A percentile compares a stretch with the other conserved stretches of the same genome.
Conservation (phyloP, 768 basidiomycete genomes). For the Mycena venus region DNA sequence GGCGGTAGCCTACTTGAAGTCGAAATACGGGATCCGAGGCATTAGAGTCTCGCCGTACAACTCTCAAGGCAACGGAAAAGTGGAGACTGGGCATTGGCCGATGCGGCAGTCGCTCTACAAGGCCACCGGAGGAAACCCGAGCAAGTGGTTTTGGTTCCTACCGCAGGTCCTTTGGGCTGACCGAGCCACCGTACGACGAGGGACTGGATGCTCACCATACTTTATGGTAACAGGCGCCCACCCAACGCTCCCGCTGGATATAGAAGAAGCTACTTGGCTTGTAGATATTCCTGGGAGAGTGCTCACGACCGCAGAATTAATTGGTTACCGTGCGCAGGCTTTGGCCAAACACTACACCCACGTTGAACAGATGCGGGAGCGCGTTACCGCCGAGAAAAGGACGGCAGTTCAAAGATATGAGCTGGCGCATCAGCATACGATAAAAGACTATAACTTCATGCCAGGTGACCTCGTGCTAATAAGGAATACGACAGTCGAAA, state of each 20-base stretch:
- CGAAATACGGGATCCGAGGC: no score
- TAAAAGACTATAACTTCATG: slow-evolving; percentile 29
- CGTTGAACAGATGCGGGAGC: slow-evolving; percentile 32
- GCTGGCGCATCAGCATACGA: slow-evolving; percentile 6
- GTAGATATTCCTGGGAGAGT: slow-evolving; percentile 32
- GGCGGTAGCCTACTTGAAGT: no score
- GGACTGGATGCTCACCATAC: slow-evolving; percentile 45
- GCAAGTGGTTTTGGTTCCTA: no score
- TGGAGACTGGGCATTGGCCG: slow-evolving; percentile 46
- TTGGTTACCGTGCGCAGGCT: no score
- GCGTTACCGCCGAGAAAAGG: slow-evolving; percentile 26
- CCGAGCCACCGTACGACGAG: slow-evolving; percentile 38
- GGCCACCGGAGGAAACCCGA: slow-evolving; percentile 40
- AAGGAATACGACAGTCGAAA: no score
- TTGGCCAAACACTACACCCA: slow-evolving; percentile 33
- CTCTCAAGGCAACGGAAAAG: slow-evolving; percentile 55
- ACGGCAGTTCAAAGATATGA: slow-evolving; percentile 35
- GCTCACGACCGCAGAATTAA: slow-evolving; percentile 36
- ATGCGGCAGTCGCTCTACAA: slow-evolving; percentile 41
- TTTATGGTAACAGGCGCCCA: slow-evolving; percentile 48
- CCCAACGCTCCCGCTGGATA: slow-evolving; percentile 44
- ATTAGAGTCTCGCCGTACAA: no score
- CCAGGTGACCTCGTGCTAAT: no score
- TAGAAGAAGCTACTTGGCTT: slow-evolving; percentile 43
- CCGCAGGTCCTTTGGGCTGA: no score